Evolutionary conservation across 495 filamentous ascomycete species (phyloP).

Genomic region (Xeromyces bisporus): DNA sequence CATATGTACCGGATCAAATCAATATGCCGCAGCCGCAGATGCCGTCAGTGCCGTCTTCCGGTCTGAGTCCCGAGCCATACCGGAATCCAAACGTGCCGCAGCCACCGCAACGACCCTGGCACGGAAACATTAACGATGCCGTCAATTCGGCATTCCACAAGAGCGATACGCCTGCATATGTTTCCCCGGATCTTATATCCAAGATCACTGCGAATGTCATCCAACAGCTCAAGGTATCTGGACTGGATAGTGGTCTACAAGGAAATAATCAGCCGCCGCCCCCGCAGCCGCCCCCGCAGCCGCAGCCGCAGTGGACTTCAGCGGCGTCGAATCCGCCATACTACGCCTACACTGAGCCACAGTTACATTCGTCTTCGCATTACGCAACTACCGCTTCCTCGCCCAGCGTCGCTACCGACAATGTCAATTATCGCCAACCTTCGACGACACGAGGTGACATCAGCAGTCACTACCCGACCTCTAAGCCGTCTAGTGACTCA

Average conservation of each 20-base stretch:
- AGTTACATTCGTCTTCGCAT: constrained; percentile 9
- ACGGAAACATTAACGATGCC: constrained; percentile 30
- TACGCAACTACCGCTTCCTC: constrained; percentile 9
- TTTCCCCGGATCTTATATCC: constrained; percentile 33
- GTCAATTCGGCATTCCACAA: constrained; percentile 28
- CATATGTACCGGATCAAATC: constrained; percentile 18
- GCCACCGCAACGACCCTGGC: constrained; percentile 5
- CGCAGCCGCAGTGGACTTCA: constrained; percentile 15
- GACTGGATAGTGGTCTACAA: constrained; percentile 18
- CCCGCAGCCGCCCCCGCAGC: constrained; percentile 12
- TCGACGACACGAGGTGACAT: constrained; percentile 15
- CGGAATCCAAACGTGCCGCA: constrained; percentile 7
- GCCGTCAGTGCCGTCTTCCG: constrained; percentile 12
- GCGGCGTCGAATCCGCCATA: constrained; percentile 10
- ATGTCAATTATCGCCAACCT: constrained; percentile 27
- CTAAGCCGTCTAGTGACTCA: constrained; percentile 9
- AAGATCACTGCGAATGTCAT: constrained; percentile 38
- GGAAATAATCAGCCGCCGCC: constrained; percentile 7
- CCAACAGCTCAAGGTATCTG: constrained; percentile 32
- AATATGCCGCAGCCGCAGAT: constrained; percentile 26
- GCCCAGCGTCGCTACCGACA: constrained; percentile 9
- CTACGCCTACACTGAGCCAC: constrained; percentile 17
- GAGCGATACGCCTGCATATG: constrained; percentile 17
- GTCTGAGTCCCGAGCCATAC: constrained; percentile 9
- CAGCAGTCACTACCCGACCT: constrained; percentile 11